phyloP scores from a whole-genome alignment of 1,139 yeast genomes.

The Diutina siamensis region DNA sequence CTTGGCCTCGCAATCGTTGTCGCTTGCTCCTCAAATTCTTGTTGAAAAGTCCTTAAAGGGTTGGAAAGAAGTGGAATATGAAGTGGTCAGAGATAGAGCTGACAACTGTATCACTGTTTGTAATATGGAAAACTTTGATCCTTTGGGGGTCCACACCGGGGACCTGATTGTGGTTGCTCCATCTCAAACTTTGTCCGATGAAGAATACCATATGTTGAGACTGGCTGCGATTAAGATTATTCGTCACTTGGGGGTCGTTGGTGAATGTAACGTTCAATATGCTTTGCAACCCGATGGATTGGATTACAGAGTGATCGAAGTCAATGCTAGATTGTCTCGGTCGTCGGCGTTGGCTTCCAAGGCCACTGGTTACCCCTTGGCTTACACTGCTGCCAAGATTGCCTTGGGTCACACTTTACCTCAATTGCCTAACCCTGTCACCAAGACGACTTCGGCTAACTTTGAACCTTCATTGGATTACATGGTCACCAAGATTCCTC shows the following conservation, averaged over 20 bases:
- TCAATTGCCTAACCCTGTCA: constrained; percentile 91
- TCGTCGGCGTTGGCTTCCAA: constrained; percentile 97
- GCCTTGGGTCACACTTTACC: constrained; percentile 92
- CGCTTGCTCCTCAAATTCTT: constrained; percentile 86
- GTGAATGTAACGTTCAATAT: constrained; percentile 97
- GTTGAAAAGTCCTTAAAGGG: constrained; percentile 97
- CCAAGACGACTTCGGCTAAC: constrained; percentile 90
- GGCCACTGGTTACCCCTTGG: constrained; percentile 97
- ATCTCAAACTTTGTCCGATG: constrained; percentile 92
- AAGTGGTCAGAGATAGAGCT: constrained; percentile 93
- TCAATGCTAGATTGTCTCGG: constrained; percentile 92
- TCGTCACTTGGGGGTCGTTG: constrained; percentile 96
- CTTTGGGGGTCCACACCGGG: constrained; percentile 96
- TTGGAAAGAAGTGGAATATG: constrained; percentile 98
- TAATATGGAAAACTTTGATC: constrained; percentile 98
- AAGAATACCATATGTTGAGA: constrained; percentile 96
- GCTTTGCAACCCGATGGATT: constrained; percentile 92
- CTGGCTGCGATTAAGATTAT: constrained; percentile 94
- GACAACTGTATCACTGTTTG: constrained; percentile 98
- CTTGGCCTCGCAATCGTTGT: constrained; percentile 78
- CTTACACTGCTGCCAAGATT: constrained; percentile 96
- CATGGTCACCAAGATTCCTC: constrained; percentile 93
- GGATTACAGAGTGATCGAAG: constrained; percentile 95
- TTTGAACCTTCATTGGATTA: constrained; percentile 96
- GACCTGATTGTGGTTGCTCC: constrained; percentile 99